Percentiles rank a stretch among this genome's conserved stretches.
These are phyloP conservation scores for Wilcoxina mikolae DNA, from an alignment of 495 filamentous ascomycete species.

Conservation along the genomic window DNA sequence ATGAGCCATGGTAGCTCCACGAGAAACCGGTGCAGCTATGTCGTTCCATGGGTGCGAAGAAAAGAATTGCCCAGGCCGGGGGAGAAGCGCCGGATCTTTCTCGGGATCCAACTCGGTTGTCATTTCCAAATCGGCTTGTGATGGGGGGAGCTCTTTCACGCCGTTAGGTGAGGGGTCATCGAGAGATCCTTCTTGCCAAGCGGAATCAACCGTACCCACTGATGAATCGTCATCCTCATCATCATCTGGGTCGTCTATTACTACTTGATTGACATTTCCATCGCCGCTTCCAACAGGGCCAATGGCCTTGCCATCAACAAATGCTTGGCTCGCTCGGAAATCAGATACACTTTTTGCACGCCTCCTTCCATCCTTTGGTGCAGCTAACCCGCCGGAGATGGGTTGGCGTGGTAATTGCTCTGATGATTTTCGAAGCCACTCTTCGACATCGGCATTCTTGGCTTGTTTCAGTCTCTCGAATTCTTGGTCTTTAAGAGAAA, in stretches of 20 bases:
- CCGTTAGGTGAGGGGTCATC: conserved; percentile 11
- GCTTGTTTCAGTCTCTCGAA: conserved; percentile 8
- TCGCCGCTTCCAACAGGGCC: background rate
- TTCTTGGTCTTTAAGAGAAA: conserved; percentile 21
- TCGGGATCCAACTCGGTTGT: conserved; percentile 8
- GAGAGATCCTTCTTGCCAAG: conserved; percentile 19
- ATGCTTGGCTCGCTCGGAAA: conserved; percentile 6
- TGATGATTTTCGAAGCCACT: conserved; percentile 18
- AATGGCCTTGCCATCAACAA: conserved; percentile 1
- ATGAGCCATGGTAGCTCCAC: conserved; percentile 11
- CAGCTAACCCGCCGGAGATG: conserved; percentile 8
- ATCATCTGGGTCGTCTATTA: conserved; percentile 11
- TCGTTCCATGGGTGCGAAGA: conserved; percentile 24
- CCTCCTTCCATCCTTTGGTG: conserved; percentile 8
- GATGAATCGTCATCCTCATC: conserved; percentile 19
- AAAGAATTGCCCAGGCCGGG: conserved; percentile 21
- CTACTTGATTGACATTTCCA: background rate
- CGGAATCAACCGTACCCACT: conserved; percentile 13
- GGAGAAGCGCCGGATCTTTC: conserved; percentile 17
- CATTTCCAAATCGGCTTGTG: conserved; percentile 9
- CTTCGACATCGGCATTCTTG: conserved; percentile 23
- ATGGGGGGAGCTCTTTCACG: conserved; percentile 13
- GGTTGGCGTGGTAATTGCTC: background rate
- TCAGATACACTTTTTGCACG: conserved; percentile 23
- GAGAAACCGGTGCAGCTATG: conserved; percentile 4